Percentiles rank a stretch among this genome's conserved stretches.
Evolutionary conservation across 2,329 filamentous ascomycete species (phyloP).

Genomic region (Corinectria fuckeliana): DNA sequence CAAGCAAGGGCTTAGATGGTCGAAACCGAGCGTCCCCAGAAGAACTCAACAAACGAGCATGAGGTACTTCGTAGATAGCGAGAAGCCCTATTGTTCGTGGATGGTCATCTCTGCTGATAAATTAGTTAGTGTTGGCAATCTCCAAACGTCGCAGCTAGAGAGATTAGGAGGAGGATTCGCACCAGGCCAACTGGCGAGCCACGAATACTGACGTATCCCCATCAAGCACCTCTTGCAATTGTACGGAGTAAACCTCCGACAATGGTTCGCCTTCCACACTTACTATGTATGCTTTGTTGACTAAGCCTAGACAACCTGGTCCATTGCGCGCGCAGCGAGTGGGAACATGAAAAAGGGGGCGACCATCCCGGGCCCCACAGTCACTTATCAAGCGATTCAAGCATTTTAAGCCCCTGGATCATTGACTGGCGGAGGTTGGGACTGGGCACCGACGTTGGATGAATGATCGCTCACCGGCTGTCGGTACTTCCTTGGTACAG

Average conservation of each 20-base stretch:
- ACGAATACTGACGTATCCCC: background rate
- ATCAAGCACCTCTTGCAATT: background rate
- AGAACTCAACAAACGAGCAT: background rate
- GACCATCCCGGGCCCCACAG: conserved; percentile 18
- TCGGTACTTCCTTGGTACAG: background rate
- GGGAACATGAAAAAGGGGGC: conserved; percentile 28
- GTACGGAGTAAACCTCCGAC: conserved; percentile 12
- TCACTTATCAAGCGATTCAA: conserved; percentile 6
- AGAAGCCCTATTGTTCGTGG: background rate
- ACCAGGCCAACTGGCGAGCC: background rate
- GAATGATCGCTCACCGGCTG: background rate
- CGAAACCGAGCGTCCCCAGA: conserved; percentile 6
- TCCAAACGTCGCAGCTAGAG: conserved; percentile 20
- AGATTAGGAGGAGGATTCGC: background rate
- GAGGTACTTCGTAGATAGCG: background rate
- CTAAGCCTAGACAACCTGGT: background rate
- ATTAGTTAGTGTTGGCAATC: background rate
- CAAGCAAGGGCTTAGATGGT: background rate
- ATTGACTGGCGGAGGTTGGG: background rate
- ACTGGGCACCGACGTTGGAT: background rate
- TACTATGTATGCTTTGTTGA: conserved; percentile 1
- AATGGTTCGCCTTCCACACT: background rate
- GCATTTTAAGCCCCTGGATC: background rate
- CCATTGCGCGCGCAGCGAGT: conserved; percentile 8
- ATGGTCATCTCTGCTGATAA: background rate